phyloP scores from a whole-genome alignment of 352 stramenopile species.

The Phytopythium chamaehyphon region DNA sequence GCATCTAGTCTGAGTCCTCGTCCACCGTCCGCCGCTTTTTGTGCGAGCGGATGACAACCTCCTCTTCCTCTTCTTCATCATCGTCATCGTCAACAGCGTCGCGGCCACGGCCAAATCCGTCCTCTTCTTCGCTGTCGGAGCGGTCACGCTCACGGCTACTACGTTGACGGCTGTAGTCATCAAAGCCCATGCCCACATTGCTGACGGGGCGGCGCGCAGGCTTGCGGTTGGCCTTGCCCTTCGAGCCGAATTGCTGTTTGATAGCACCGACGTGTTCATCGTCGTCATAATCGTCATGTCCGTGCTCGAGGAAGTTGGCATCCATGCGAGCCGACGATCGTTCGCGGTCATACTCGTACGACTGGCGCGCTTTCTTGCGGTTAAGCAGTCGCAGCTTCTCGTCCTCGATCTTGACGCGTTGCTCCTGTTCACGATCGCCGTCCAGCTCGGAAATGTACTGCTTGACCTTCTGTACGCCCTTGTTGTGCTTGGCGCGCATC shows the following conservation, averaged over 20 bases:
- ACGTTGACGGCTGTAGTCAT: conserved; percentile 62
- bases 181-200: conserved; percentile 65
- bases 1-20: conserved; percentile 67
- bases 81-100: conserved; percentile 57
- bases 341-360: conserved; percentile 75
- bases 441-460: conserved; percentile 85
- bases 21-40: conserved; percentile 84
- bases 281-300: conserved; percentile 75
- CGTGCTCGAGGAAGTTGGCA: conserved; percentile 78
- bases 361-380: conserved; percentile 82
- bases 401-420: conserved; percentile 83
- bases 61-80: conserved; percentile 73
- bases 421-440: conserved; percentile 76
- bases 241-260: conserved; percentile 76
- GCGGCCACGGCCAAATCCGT: conserved; percentile 10
- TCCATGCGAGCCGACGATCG: conserved; percentile 70
- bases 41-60: conserved; percentile 60
- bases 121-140: conserved; percentile 68
- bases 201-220: conserved; percentile 26
- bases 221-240: conserved; percentile 36
- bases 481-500: conserved; percentile 88
- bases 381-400: conserved; percentile 80
- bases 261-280: conserved; percentile 80
- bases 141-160: conserved; percentile 44
- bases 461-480: conserved; percentile 83